A percentile compares a stretch with the other conserved stretches of the same genome.
These are phyloP conservation scores for Proliferodiscus dingleyae DNA, from an alignment of 2,329 filamentous ascomycete species.

Conservation along the genomic window DNA sequence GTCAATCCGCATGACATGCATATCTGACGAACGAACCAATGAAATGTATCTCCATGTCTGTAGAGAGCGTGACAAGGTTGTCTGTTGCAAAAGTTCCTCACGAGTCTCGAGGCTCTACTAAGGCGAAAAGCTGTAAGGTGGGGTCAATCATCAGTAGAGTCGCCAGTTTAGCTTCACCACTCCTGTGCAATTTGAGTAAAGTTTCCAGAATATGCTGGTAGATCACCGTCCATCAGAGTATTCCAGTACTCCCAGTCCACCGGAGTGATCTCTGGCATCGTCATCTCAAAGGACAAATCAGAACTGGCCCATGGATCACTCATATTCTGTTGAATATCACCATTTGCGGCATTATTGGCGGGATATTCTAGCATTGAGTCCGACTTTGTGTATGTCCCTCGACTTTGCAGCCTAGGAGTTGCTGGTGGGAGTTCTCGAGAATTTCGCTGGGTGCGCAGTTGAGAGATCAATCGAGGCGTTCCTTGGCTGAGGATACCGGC, in stretches of 20 bases:
- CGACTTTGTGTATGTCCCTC: neutral
- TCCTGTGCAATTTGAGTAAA: neutral
- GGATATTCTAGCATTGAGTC: conserved; percentile 1
- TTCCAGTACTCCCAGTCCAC: conserved; percentile 32
- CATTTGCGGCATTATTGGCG: neutral
- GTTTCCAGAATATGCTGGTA: conserved; percentile 16
- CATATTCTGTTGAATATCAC: neutral
- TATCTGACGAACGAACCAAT: conserved; percentile 3
- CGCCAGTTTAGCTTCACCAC: too few relatives aligned
- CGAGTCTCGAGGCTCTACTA: too few relatives aligned
- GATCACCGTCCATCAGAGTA: conserved; percentile 27
- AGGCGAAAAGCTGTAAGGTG: too few relatives aligned
- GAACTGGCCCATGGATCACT: conserved; percentile 8
- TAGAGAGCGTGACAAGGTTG: too few relatives aligned
- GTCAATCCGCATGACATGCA: conserved; percentile 1
- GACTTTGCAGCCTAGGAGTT: neutral
- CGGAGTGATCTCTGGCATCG: conserved; percentile 21
- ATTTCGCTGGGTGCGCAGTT: conserved; percentile 23
- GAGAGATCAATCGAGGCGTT: conserved; percentile 19
- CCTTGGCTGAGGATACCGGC: conserved; percentile 10
- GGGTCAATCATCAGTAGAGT: too few relatives aligned
- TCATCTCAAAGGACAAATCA: conserved; percentile 14
- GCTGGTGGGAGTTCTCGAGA: conserved; percentile 9
- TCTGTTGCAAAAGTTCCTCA: too few relatives aligned
- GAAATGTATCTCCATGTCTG: neutral